phyloP scores from a whole-genome alignment of 2,329 filamentous ascomycete species.

The Alternaria infectoria region DNA sequence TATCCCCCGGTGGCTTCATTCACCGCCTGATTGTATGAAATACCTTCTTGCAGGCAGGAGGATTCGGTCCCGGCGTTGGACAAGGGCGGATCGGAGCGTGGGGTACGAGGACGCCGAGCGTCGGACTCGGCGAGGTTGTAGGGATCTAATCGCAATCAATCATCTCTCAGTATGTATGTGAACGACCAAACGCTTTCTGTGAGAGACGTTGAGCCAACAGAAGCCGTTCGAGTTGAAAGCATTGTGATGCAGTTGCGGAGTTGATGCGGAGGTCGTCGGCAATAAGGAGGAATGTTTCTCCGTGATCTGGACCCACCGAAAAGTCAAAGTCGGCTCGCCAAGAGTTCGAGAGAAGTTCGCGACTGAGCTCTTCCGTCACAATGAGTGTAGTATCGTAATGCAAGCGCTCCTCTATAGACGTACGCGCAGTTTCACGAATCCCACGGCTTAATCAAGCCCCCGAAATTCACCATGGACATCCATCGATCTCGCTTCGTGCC shows the following conservation, averaged over 20 bases:
- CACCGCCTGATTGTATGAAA: background rate
- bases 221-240: background rate
- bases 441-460: background rate
- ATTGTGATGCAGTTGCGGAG: slow-evolving; percentile 3
- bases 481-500: slow-evolving; percentile 96
- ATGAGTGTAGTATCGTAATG: slow-evolving; percentile 17
- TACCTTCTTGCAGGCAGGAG: background rate
- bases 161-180: background rate
- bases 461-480: slow-evolving; percentile 74
- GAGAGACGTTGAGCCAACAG: background rate
- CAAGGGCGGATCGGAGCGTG: background rate
- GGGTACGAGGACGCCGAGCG: background rate
- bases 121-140: background rate
- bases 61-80: background rate
- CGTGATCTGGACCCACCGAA: slow-evolving; percentile 19
- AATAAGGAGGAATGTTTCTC: slow-evolving; percentile 8
- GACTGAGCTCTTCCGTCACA: slow-evolving; percentile 6
- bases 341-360: slow-evolving; percentile 24
- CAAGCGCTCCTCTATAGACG: slow-evolving; percentile 22
- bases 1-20: background rate
- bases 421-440: slow-evolving; percentile 12
- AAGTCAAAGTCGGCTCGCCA: slow-evolving; percentile 22
- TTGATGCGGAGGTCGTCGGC: slow-evolving; percentile 12
- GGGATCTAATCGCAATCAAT: background rate
- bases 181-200: background rate